Evolutionary conservation across 225 moss, liverwort and hornwort species (phyloP).

Genomic region (Asterella californica): DNA sequence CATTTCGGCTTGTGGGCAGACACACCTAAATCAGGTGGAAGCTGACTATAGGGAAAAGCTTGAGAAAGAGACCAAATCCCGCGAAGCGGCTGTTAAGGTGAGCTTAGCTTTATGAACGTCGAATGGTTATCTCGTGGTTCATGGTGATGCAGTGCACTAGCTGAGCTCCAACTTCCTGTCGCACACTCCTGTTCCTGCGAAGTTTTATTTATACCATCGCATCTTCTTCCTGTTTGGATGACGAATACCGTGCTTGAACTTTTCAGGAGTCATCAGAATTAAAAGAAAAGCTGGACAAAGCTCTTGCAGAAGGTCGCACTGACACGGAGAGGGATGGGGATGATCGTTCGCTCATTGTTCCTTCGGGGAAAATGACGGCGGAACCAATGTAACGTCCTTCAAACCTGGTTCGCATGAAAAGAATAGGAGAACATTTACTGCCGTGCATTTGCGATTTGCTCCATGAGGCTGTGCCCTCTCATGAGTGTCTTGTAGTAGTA

Average conservation of each 20-base stretch:
- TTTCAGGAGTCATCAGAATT: slow-evolving; percentile 61
- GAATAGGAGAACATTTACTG: too few relatives aligned
- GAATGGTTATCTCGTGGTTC: not conserved
- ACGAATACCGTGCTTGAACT: not conserved
- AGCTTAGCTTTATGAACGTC: not conserved
- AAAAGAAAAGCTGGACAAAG: slow-evolving; percentile 72
- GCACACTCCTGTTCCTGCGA: not conserved
- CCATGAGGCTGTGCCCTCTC: not conserved
- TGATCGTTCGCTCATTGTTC: slow-evolving; percentile 56
- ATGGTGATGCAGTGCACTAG: not conserved
- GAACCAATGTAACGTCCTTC: slow-evolving; percentile 25
- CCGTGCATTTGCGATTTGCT: not conserved
- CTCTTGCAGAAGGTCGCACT: slow-evolving; percentile 52
- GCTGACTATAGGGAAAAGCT: slow-evolving; percentile 83
- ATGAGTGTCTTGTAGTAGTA: not conserved
- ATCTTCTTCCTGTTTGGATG: not conserved
- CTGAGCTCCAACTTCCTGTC: not conserved
- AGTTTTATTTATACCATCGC: not conserved
- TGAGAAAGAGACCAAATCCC: slow-evolving; percentile 56
- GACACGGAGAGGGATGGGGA: slow-evolving; percentile 54
- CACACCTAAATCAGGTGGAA: slow-evolving; percentile 87
- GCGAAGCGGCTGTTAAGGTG: slow-evolving; percentile 50
- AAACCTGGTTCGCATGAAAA: not conserved
- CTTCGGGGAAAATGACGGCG: slow-evolving; percentile 28
- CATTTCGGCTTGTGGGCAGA: slow-evolving; percentile 29